These are phyloP conservation scores for Colletotrichum echinochloae DNA, from an alignment of 2,329 filamentous ascomycete genomes.

Conservation along the genomic window DNA sequence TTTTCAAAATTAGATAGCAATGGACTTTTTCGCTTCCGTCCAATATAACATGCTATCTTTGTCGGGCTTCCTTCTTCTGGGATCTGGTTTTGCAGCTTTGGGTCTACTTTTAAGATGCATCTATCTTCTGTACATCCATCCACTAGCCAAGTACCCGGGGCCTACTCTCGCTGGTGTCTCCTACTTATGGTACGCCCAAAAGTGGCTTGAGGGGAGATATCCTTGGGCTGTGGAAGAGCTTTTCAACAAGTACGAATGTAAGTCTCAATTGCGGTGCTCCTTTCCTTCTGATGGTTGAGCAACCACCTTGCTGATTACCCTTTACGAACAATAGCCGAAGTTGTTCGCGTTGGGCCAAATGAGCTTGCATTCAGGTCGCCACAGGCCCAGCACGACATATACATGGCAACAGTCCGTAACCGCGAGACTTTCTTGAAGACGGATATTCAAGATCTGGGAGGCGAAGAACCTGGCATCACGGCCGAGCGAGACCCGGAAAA, in stretches of 20 bases:
- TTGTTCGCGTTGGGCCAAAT: slow-evolving; percentile 7
- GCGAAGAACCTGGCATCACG: neutral
- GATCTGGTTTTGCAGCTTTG: neutral
- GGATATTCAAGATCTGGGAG: slow-evolving; percentile 2
- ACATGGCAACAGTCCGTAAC: neutral
- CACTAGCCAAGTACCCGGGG: neutral
- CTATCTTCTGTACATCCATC: neutral
- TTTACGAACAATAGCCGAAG: neutral
- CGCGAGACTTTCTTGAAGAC: slow-evolving; percentile 10
- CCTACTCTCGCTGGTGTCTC: neutral
- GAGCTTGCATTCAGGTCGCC: slow-evolving; percentile 5
- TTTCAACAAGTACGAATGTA: neutral
- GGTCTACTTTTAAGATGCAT: neutral
- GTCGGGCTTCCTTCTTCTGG: neutral
- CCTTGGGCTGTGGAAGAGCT: neutral
- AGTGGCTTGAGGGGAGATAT: neutral
- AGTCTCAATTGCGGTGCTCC: neutral
- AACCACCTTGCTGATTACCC: neutral
- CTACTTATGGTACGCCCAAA: neutral
- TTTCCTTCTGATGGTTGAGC: neutral
- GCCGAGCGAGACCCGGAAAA: neutral
- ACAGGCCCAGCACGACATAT: slow-evolving; percentile 5
- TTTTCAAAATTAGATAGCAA: neutral
- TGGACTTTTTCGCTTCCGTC: neutral
- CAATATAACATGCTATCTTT: neutral